Evolutionary conservation across 2,329 filamentous ascomycete genomes (phyloP).

Genomic region (Monosporascus cannonballus): DNA sequence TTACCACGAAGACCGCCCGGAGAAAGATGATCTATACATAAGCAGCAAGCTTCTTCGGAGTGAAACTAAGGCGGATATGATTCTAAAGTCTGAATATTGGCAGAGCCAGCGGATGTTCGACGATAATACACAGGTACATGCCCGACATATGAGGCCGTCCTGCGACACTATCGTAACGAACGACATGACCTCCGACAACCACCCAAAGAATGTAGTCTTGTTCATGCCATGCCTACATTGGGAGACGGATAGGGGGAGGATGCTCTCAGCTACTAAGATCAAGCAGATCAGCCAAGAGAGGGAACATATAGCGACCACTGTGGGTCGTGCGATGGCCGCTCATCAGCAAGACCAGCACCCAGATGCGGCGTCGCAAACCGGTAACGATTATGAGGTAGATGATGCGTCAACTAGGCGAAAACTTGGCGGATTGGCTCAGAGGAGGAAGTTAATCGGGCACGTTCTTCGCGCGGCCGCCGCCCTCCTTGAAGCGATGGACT

Average conservation of each 20-base stretch:
- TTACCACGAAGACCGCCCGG: constrained; percentile 9
- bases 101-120: background rate
- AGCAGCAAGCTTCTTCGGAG: background rate
- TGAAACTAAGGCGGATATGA: background rate
- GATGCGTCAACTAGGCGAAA: too few relatives aligned
- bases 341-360: background rate
- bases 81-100: constrained; percentile 1
- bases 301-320: constrained; percentile 1
- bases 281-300: background rate
- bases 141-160: constrained; percentile 1
- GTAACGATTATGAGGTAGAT: background rate
- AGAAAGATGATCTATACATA: background rate
- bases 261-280: background rate
- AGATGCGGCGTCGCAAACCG: background rate
- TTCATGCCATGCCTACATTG: constrained; percentile 21
- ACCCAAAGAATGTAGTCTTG: background rate
- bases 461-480: background rate
- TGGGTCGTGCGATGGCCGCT: background rate
- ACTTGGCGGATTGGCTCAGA: background rate
- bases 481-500: constrained; percentile 1
- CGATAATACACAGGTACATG: background rate
- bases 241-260: constrained; percentile 14
- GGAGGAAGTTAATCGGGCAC: background rate
- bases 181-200: background rate
- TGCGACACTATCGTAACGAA: background rate